These are phyloP conservation scores for Blastocystis sp. DNA, from an alignment of 352 stramenopile species.

Conservation along the genomic window DNA sequence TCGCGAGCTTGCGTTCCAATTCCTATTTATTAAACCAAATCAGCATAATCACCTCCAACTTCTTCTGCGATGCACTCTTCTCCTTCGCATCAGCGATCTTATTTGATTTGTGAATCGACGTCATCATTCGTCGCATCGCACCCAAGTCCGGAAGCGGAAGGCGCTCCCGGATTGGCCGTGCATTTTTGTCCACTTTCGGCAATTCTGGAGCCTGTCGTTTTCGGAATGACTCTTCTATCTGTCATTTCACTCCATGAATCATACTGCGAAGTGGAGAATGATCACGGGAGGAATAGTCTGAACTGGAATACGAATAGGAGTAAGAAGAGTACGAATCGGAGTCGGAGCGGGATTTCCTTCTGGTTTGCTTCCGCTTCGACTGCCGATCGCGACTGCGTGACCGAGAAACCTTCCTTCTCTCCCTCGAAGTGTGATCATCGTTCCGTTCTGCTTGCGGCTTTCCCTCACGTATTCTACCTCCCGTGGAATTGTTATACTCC, in stretches of 20 bases:
- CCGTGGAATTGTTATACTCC: not conserved
- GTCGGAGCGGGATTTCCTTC: not conserved
- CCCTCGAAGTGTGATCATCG: not conserved
- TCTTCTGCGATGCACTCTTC: not conserved
- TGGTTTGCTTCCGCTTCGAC: not conserved
- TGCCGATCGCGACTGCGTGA: not conserved
- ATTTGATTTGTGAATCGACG: conserved; percentile 48
- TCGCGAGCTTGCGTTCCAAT: conserved; percentile 24
- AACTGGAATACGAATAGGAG: conserved; percentile 62
- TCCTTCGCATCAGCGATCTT: conserved; percentile 19
- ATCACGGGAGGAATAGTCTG: not conserved
- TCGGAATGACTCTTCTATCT: not conserved
- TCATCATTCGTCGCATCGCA: conserved; percentile 48
- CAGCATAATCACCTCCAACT: conserved; percentile 18
- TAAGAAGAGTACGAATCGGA: conserved; percentile 17
- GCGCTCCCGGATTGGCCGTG: conserved; percentile 38
- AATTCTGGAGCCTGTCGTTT: not conserved
- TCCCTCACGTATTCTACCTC: not conserved
- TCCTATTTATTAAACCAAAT: conserved; percentile 3
- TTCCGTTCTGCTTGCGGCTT: not conserved
- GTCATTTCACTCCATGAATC: not conserved
- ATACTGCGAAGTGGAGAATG: not conserved
- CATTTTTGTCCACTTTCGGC: not conserved
- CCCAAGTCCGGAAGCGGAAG: conserved; percentile 41
- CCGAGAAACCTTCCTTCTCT: not conserved